A percentile compares a stretch with the other conserved stretches of the same genome.
Evolutionary conservation across 2,329 filamentous ascomycete genomes (phyloP).

Genomic region (Ophiostoma sp.): DNA sequence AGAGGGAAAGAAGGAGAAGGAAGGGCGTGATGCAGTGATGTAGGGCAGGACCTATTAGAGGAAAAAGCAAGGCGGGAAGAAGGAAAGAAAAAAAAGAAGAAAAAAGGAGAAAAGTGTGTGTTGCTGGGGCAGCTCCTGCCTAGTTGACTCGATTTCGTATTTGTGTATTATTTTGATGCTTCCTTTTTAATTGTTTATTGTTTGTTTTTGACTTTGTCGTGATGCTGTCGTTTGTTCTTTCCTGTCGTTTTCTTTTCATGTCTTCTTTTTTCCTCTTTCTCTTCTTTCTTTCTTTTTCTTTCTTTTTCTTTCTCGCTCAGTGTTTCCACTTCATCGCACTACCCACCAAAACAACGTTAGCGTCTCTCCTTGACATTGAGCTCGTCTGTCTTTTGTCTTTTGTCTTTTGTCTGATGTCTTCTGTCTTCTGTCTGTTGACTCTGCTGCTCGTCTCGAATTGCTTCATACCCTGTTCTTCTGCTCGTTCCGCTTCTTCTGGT

Average conservation of each 20-base stretch:
- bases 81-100: background rate
- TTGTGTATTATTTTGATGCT: conserved; percentile 2
- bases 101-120: conserved; percentile 11
- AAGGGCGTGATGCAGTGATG: background rate
- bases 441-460: too few relatives aligned
- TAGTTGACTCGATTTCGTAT: background rate
- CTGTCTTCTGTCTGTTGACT: background rate
- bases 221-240: background rate
- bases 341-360: conserved; percentile 3
- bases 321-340: background rate
- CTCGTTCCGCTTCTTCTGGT: background rate
- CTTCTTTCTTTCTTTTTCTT: background rate
- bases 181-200: background rate
- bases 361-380: background rate
- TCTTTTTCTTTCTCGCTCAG: background rate
- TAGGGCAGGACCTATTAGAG: background rate
- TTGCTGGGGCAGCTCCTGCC: conserved; percentile 9
- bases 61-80: background rate
- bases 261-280: background rate
- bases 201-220: background rate
- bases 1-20: conserved; percentile 8
- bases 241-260: background rate
- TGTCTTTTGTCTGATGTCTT: background rate
- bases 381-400: background rate
- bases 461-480: background rate